Conservation (phyloP, 257 asterid genomes). For the Solanum gracilifrons region DNA sequence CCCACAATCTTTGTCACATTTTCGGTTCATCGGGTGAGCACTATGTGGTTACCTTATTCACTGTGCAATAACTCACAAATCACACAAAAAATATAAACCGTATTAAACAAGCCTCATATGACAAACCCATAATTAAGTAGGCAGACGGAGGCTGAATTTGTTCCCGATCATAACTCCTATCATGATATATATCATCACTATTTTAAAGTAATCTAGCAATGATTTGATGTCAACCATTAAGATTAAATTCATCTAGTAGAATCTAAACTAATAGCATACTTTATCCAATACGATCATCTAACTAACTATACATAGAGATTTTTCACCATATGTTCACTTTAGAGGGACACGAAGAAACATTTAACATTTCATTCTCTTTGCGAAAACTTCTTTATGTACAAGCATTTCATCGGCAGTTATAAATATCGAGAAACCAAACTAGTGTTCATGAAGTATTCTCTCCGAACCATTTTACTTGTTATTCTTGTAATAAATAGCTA, state of each 20-base stretch:
- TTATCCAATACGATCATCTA: neutral
- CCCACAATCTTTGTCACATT: neutral
- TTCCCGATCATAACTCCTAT: neutral
- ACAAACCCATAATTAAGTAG: too few relatives aligned
- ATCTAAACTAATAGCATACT: neutral
- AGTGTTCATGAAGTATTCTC: neutral
- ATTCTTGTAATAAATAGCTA: neutral
- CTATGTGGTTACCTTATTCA: neutral
- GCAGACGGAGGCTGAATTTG: neutral
- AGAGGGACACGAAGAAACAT: neutral
- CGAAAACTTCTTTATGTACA: neutral
- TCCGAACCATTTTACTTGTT: neutral
- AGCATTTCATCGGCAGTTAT: too few relatives aligned
- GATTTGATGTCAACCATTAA: neutral
- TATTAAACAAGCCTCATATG: too few relatives aligned
- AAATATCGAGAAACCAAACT: neutral
- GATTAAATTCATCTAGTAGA: neutral
- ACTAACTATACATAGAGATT: neutral
- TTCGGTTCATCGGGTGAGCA: neutral
- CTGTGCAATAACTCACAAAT: too few relatives aligned
- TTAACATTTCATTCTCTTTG: neutral
- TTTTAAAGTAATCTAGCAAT: neutral
- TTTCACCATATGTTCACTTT: neutral
- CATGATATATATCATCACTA: too few relatives aligned
- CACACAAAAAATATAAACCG: too few relatives aligned